Evolutionary conservation across 495 filamentous ascomycete genomes (phyloP).

Genomic region (Xylaria venustula): DNA sequence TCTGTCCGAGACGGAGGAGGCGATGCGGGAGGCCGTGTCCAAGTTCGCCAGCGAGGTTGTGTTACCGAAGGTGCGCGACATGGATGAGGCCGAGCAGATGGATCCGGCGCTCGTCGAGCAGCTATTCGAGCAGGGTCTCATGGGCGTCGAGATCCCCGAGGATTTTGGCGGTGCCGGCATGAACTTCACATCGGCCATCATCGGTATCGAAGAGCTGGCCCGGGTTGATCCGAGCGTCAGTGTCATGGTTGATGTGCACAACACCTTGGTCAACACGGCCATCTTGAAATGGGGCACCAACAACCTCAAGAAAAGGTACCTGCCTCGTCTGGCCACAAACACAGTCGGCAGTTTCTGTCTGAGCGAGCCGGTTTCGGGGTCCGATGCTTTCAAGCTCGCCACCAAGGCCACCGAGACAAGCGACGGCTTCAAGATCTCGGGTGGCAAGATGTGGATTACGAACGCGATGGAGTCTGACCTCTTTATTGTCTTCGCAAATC

Average conservation of each 20-base stretch:
- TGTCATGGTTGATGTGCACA: conserved; percentile 93
- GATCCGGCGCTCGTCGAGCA: conserved; percentile 83
- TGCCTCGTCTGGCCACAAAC: conserved; percentile 83
- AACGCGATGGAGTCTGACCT: conserved; percentile 91
- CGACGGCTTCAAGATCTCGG: conserved; percentile 80
- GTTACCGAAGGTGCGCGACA: conserved; percentile 88
- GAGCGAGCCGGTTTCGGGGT: conserved; percentile 89
- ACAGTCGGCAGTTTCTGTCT: conserved; percentile 96
- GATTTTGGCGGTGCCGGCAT: conserved; percentile 95
- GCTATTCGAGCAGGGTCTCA: conserved; percentile 94
- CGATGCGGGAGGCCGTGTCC: conserved; percentile 85
- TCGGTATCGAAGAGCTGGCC: conserved; percentile 95
- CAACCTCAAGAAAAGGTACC: conserved; percentile 74
- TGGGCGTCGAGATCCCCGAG: conserved; percentile 97
- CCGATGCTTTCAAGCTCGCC: conserved; percentile 91
- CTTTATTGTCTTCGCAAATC: conserved; percentile 97
- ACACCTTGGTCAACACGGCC: conserved; percentile 94
- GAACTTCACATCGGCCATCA: conserved; percentile 96
- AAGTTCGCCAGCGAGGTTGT: conserved; percentile 90
- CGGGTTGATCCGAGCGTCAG: conserved; percentile 92
- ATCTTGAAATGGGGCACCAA: conserved; percentile 81
- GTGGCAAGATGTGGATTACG: conserved; percentile 99
- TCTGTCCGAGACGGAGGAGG: conserved; percentile 82
- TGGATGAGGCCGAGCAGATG: conserved; percentile 97
- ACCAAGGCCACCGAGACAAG: conserved; percentile 77